Evolutionary conservation across 2,329 filamentous ascomycete genomes (phyloP).

Genomic region (Colletotrichum aenigma): DNA sequence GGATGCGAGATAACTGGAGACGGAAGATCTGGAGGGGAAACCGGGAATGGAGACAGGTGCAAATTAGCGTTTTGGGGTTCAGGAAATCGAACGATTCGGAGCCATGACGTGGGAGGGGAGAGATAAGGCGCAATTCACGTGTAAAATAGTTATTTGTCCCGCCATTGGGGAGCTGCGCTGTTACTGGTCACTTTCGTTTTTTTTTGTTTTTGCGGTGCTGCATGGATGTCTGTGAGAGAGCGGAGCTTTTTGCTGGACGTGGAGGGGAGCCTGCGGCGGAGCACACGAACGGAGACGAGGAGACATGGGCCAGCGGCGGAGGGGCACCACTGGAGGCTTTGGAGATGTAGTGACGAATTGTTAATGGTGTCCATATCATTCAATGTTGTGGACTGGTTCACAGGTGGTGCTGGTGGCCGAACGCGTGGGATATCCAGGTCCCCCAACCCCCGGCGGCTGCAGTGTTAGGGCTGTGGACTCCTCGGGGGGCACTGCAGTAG

Average conservation of each 20-base stretch:
- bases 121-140: constrained; percentile 19
- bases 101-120: constrained; percentile 6
- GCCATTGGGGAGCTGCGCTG: not conserved
- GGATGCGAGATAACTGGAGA: not conserved
- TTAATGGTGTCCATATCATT: not conserved
- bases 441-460: not conserved
- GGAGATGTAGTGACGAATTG: not conserved
- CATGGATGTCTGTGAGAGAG: not conserved
- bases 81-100: not conserved
- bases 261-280: not conserved
- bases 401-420: not conserved
- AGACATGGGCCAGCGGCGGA: not conserved
- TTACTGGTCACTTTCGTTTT: not conserved
- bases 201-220: not conserved
- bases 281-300: not conserved
- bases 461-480: not conserved
- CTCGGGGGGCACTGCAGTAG: not conserved
- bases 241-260: not conserved
- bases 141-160: constrained; percentile 19
- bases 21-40: not conserved
- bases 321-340: not conserved
- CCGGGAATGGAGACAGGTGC: not conserved
- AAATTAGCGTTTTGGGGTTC: not conserved
- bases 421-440: constrained; percentile 1
- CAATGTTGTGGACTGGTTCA: not conserved